Evolutionary conservation across 2,329 filamentous ascomycete genomes (phyloP).

Genomic region (Penicillium italicum): DNA sequence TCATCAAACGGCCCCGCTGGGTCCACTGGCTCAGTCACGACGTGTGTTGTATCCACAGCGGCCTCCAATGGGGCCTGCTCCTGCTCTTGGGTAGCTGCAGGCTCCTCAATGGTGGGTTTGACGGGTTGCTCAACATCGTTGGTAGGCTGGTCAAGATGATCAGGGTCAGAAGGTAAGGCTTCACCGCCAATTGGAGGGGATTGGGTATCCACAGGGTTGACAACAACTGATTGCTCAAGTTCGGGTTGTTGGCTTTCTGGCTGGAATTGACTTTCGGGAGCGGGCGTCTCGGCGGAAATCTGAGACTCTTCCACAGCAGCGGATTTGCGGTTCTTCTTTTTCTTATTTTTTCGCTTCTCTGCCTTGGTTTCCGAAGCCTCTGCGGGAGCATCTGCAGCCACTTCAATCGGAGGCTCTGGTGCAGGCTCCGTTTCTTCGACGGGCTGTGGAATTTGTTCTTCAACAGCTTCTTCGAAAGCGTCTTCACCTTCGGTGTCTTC

Average conservation of each 20-base stretch:
- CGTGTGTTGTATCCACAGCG: not conserved
- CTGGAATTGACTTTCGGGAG: constrained; percentile 6
- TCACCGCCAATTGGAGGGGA: constrained; percentile 9
- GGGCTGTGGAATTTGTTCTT: constrained; percentile 9
- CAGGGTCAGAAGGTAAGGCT: constrained; percentile 9
- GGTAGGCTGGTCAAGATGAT: not conserved
- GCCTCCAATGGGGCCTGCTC: constrained; percentile 3
- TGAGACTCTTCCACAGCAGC: constrained; percentile 12
- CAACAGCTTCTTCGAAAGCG: constrained; percentile 20
- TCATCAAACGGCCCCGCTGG: not conserved
- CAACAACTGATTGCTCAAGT: constrained; percentile 4
- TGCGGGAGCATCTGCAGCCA: not conserved
- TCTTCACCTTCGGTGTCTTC: constrained; percentile 15
- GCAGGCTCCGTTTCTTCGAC: not conserved
- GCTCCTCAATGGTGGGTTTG: constrained; percentile 1
- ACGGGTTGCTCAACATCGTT: constrained; percentile 1
- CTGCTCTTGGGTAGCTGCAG: not conserved
- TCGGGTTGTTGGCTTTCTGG: constrained; percentile 1
- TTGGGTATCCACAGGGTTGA: constrained; percentile 9
- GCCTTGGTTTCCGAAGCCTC: constrained; percentile 9
- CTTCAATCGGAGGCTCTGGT: not conserved
- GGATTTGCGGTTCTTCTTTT: constrained; percentile 25
- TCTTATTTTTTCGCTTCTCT: constrained; percentile 22
- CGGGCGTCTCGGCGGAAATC: not conserved
- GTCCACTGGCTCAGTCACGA: not conserved